Percentiles rank a stretch among this genome's conserved stretches.
phyloP scores from a whole-genome alignment of 352 stramenopile species.

The Globisporangium solare region DNA sequence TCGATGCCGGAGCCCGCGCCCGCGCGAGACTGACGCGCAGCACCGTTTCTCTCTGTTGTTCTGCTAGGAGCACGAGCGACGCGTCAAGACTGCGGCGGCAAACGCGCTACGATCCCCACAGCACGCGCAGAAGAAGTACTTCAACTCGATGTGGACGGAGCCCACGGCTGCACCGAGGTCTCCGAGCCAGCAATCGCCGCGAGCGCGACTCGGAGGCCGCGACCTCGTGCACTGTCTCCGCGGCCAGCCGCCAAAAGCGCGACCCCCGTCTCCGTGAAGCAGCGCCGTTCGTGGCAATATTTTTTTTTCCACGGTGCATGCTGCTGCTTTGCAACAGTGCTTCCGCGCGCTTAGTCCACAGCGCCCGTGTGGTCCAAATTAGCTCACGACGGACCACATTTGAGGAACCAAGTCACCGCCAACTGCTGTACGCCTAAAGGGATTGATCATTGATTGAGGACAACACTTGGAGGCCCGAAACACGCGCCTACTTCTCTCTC shows the following conservation, averaged over 20 bases:
- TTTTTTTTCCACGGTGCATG: no score
- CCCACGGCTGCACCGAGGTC: background rate
- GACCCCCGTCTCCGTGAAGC: background rate
- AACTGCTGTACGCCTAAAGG: background rate
- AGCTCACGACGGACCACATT: background rate
- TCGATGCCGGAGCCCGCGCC: no score
- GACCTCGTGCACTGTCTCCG: slow-evolving; percentile 13
- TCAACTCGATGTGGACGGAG: slow-evolving; percentile 58
- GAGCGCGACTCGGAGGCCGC: slow-evolving; percentile 5
- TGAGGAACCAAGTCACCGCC: background rate
- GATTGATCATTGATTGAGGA: background rate
- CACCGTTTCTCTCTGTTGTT: background rate
- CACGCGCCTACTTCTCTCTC: background rate
- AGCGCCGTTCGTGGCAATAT: background rate
- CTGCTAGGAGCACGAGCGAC: slow-evolving; percentile 36
- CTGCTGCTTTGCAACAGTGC: no score
- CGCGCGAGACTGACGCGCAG: background rate
- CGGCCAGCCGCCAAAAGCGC: slow-evolving; percentile 4
- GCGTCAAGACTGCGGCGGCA: slow-evolving; percentile 37
- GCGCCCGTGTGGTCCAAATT: no score
- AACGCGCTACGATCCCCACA: slow-evolving; percentile 26
- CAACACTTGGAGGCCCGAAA: background rate
- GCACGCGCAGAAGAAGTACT: slow-evolving; percentile 42
- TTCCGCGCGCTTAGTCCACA: no score
- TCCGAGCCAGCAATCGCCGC: background rate